Evolutionary conservation across 495 filamentous ascomycete species (phyloP), one percentile per base, ranked within the genome.

Genomic region (Daldinia bambusicola): DNA sequence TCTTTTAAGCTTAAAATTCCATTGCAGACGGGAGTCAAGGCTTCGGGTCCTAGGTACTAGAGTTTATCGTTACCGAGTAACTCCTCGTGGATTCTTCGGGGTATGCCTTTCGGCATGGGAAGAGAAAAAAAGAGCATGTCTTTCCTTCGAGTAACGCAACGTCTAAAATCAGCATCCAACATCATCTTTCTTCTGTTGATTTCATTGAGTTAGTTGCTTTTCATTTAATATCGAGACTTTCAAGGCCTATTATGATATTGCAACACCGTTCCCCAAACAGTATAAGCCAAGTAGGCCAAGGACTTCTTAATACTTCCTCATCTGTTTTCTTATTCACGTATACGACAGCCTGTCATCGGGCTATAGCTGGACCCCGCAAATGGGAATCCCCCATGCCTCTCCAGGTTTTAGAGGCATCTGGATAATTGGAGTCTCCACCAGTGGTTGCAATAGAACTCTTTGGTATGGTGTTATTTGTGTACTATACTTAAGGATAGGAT

Each of bases 361-460:
- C 52, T 69, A 73, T 73, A 22, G 45, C 37, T 18, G 58, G 51
- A 66, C 70, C 57, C 70, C 70, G 70, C 70, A 69, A 64, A 61
- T 58, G 32, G 53, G 51, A 43, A 31, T 37, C 60, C 56, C 43
- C 57, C 43, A 56, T 52, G 61, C 70, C 69, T 69, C 61, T 62
- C 70, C 70, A 68, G 70, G 41, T 55, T 56, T 63, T 34, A 43
- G 40, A 51, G 41, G 51, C 34, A 65, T 59, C 66, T 66, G 70
- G 70, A 66, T 69, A 73, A 73, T 73, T 73, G 61, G 70, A 62
- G 64, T 72, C 70, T 59, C 65, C 70, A 72, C 70, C 12, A 52
- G 37, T 9, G 41, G 65, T 52, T 57, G 30, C 45, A 64, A 56
- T 58, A 53, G 43, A 62, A 45, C 63, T 55, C 43, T 58, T 10